These are phyloP conservation scores for Trichoderma aggressivum DNA, from an alignment of 2,329 filamentous ascomycete genomes.

Conservation along the genomic window DNA sequence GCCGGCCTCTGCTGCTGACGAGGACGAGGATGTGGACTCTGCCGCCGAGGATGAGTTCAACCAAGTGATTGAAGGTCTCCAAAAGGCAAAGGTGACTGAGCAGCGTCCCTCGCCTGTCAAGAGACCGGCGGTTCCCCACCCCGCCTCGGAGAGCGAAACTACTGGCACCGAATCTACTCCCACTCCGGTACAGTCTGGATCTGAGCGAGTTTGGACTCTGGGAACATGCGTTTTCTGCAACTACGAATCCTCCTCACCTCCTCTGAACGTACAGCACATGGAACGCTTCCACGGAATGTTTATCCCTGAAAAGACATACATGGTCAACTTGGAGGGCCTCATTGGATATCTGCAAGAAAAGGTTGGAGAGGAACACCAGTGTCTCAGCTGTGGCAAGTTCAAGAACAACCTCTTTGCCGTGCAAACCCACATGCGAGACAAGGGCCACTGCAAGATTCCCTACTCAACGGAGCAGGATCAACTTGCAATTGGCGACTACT, in stretches of 20 bases:
- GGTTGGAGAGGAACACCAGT: slow-evolving; percentile 76
- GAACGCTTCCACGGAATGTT: slow-evolving; percentile 91
- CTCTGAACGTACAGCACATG: slow-evolving; percentile 86
- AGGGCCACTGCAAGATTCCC: slow-evolving; percentile 94
- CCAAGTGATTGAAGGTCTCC: slow-evolving; percentile 72
- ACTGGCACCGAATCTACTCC: slow-evolving; percentile 45
- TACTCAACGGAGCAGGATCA: slow-evolving; percentile 87
- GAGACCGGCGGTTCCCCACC: slow-evolving; percentile 51
- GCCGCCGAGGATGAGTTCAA: slow-evolving; percentile 73
- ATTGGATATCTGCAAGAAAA: slow-evolving; percentile 75
- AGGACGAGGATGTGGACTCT: slow-evolving; percentile 53
- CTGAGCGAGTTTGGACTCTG: slow-evolving; percentile 43
- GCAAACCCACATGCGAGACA: slow-evolving; percentile 96
- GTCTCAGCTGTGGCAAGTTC: slow-evolving; percentile 80
- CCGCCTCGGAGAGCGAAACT: slow-evolving; percentile 33
- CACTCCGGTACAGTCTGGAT: slow-evolving; percentile 34
- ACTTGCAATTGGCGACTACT: slow-evolving; percentile 91
- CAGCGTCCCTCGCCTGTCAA: slow-evolving; percentile 50
- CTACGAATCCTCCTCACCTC: slow-evolving; percentile 69
- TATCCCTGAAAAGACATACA: slow-evolving; percentile 81
- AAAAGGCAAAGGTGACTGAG: slow-evolving; percentile 65
- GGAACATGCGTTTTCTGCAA: slow-evolving; percentile 86
- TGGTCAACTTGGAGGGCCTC: slow-evolving; percentile 79
- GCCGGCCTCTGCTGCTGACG: slow-evolving; percentile 52
- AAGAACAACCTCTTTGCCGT: slow-evolving; percentile 75